Evolutionary conservation across 352 stramenopile species (phyloP).

Genomic region (Stramenopiles sp.): DNA sequence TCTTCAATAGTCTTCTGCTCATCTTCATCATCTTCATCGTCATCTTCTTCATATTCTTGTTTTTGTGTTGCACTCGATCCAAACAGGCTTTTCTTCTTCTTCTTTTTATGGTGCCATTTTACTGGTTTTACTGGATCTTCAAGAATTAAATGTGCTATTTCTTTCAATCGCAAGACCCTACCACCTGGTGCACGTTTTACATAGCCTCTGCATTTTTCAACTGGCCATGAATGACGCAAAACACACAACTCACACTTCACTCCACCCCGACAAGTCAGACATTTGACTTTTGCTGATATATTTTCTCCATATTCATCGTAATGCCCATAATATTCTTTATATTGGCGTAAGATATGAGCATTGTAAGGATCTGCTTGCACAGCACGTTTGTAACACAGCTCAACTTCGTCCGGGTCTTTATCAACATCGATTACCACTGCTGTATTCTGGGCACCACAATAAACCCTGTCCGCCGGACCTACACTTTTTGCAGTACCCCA

Average conservation of each 20-base stretch:
- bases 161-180: constrained; percentile 58
- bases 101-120: constrained; percentile 26
- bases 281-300: constrained; percentile 2
- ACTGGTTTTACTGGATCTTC: constrained; percentile 15
- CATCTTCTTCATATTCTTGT: not conserved
- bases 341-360: constrained; percentile 62
- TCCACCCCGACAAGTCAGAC: not conserved
- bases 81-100: constrained; percentile 27
- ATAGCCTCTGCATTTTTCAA: constrained; percentile 21
- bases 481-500: constrained; percentile 53
- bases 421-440: constrained; percentile 51
- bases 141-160: constrained; percentile 19
- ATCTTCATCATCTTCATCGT: not conserved
- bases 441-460: constrained; percentile 59
- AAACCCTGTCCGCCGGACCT: constrained; percentile 43
- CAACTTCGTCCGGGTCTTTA: constrained; percentile 34
- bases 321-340: constrained; percentile 31
- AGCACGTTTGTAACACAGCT: constrained; percentile 45
- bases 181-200: not conserved
- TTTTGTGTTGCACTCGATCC: not conserved
- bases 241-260: constrained; percentile 29
- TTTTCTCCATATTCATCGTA: constrained; percentile 48
- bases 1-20: not conserved
- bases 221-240: constrained; percentile 48
- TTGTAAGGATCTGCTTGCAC: constrained; percentile 66